A percentile compares a stretch with the other conserved stretches of the same genome.
Conservation (phyloP, 2,329 filamentous ascomycete genomes). For the Epichloe elymi region DNA sequence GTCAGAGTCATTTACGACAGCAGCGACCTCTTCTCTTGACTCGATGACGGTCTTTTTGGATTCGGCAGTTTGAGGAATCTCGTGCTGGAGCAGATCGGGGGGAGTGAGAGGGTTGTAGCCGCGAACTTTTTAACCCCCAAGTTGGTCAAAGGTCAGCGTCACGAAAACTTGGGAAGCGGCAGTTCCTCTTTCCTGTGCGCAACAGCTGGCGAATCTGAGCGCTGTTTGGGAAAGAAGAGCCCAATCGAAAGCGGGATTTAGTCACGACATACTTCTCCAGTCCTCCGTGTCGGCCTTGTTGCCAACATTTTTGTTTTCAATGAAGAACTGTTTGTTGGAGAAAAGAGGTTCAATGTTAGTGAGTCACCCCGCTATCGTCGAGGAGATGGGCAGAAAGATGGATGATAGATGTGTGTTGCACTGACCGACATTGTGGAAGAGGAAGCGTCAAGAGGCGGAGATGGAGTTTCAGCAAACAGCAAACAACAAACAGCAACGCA, state of each 20-base stretch:
- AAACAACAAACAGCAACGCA: too few species aligned
- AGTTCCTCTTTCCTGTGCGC: not conserved
- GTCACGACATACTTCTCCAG: constrained; percentile 56
- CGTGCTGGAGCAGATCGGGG: constrained; percentile 88
- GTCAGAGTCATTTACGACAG: constrained; percentile 64
- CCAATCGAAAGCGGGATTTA: not conserved
- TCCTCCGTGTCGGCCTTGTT: constrained; percentile 64
- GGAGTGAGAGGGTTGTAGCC: constrained; percentile 90
- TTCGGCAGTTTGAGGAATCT: constrained; percentile 53
- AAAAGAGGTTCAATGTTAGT: constrained; percentile 7
- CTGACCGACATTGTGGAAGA: constrained; percentile 7
- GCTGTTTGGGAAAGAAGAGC: not conserved
- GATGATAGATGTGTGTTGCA: not conserved
- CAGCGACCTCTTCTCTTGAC: constrained; percentile 54
- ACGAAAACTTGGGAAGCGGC: not conserved
- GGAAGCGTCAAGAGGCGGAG: not conserved
- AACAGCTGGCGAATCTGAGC: not conserved
- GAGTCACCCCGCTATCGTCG: constrained; percentile 14
- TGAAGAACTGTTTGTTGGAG: constrained; percentile 46
- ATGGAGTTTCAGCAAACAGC: not conserved
- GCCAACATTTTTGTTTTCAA: constrained; percentile 67
- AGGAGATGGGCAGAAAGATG: not conserved
- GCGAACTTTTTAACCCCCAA: constrained; percentile 39
- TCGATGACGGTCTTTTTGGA: constrained; percentile 56
- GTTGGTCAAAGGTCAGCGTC: not conserved